These are phyloP conservation scores for Theobroma cacao DNA, from an alignment of 345 rosid species.

Conservation along the genomic window DNA sequence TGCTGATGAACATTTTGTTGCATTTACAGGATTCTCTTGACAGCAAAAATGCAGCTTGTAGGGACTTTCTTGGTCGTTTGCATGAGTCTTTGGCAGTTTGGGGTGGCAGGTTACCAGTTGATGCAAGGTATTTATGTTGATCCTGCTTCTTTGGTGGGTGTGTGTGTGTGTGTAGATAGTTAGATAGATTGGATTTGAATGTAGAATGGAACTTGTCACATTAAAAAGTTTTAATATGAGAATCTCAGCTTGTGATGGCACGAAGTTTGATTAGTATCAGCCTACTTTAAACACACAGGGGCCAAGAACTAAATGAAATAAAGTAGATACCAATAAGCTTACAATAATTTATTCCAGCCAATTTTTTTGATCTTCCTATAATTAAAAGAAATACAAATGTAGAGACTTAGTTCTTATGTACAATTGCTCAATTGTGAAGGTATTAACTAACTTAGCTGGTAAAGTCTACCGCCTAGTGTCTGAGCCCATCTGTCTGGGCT, in stretches of 20 bases:
- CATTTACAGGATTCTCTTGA: conserved; percentile 69
- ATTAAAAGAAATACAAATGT: neutral
- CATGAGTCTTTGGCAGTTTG: conserved; percentile 70
- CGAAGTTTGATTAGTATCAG: neutral
- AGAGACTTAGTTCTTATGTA: neutral
- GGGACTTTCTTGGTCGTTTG: conserved; percentile 54
- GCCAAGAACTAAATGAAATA: neutral
- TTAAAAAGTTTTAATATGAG: neutral
- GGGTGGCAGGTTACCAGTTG: conserved; percentile 58
- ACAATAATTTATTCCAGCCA: neutral
- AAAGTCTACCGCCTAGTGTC: neutral
- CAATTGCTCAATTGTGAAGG: neutral
- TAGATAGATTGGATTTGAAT: neutral
- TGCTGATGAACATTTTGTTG: conserved; percentile 1
- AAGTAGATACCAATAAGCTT: neutral
- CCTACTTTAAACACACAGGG: neutral
- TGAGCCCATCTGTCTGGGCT: neutral
- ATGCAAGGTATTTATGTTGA: conserved; percentile 61
- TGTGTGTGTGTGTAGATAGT: neutral
- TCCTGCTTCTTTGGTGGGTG: neutral
- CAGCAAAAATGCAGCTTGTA: conserved; percentile 59
- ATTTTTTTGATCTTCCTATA: neutral
- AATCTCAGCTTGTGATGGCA: neutral
- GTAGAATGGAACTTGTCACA: neutral
- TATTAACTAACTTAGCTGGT: neutral